Percentiles rank a stretch among this genome's conserved stretches.
These are phyloP conservation scores for Talaromyces piceae DNA, from an alignment of 2,329 filamentous ascomycete species.

Conservation along the genomic window DNA sequence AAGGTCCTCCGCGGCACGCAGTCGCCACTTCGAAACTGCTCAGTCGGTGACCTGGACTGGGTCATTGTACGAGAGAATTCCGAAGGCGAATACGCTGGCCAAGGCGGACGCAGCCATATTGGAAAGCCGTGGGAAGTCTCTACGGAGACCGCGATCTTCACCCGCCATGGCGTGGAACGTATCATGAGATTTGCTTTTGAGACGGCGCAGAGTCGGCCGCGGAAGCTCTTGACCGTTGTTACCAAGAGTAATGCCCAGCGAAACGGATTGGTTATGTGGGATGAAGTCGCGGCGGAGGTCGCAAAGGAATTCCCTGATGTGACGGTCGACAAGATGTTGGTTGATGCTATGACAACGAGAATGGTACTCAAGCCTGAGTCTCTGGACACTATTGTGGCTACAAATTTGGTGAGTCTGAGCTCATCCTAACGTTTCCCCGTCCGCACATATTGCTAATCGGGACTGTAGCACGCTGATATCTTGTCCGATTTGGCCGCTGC, in stretches of 20 bases:
- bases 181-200: constrained; percentile 50
- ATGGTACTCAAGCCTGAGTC: constrained; percentile 47
- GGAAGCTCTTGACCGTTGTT: constrained; percentile 46
- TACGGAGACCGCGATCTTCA: constrained; percentile 49
- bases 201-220: constrained; percentile 39
- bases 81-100: constrained; percentile 50
- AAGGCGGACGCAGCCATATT: constrained; percentile 46
- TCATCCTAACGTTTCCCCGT: background rate
- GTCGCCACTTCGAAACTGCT: constrained; percentile 42
- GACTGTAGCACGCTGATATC: constrained; percentile 50
- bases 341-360: constrained; percentile 50
- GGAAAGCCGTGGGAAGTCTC: constrained; percentile 46
- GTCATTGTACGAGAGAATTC: constrained; percentile 50
- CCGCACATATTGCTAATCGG: background rate
- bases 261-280: constrained; percentile 52
- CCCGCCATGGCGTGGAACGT: constrained; percentile 44
- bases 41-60: constrained; percentile 47
- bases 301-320: constrained; percentile 46
- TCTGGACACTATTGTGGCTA: constrained; percentile 48
- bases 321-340: constrained; percentile 48
- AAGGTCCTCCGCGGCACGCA: constrained; percentile 46
- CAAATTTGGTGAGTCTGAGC: constrained; percentile 37
- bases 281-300: constrained; percentile 44
- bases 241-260: constrained; percentile 51
- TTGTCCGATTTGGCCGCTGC: constrained; percentile 64